Conservation (phyloP, 1,284 basidiomycete genomes). For the Apiotrichum gracile region DNA sequence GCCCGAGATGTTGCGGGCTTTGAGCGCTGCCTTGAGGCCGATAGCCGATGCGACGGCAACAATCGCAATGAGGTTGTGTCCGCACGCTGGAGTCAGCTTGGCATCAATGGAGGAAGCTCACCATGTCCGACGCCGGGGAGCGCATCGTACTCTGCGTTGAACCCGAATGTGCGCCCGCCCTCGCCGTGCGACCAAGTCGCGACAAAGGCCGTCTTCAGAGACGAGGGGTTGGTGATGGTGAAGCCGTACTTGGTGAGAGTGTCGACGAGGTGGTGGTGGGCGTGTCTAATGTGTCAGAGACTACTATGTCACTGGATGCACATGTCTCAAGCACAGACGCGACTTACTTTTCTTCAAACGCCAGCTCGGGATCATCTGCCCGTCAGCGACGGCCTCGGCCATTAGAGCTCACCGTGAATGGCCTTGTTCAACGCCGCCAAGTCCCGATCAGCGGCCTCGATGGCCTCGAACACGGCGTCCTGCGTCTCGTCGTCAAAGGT, state of each 20-base stretch:
- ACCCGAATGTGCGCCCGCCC: slow-evolving; percentile 28
- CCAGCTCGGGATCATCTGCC: slow-evolving; percentile 28
- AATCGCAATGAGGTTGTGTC: slow-evolving; percentile 50
- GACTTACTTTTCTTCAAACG: slow-evolving; percentile 27
- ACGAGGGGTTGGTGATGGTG: slow-evolving; percentile 22
- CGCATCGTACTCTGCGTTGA: slow-evolving; percentile 33
- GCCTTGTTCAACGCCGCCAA: slow-evolving; percentile 60
- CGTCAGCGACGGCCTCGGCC: background rate
- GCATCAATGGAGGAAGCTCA: slow-evolving; percentile 1
- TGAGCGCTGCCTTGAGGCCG: slow-evolving; percentile 37
- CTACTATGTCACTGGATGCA: background rate
- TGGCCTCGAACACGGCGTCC: slow-evolving; percentile 41
- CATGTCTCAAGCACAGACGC: background rate
- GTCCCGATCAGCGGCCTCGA: slow-evolving; percentile 55
- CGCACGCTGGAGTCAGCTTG: slow-evolving; percentile 55
- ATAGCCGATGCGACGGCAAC: slow-evolving; percentile 41
- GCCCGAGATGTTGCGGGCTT: slow-evolving; percentile 30
- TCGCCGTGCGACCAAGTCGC: slow-evolving; percentile 26
- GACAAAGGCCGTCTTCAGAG: slow-evolving; percentile 23
- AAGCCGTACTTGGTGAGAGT: slow-evolving; percentile 24
- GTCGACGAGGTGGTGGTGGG: slow-evolving; percentile 18
- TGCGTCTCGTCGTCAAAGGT: slow-evolving; percentile 22
- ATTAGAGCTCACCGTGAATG: slow-evolving; percentile 52
- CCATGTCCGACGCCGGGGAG: slow-evolving; percentile 25
- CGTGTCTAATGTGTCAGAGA: slow-evolving; percentile 9